Evolutionary conservation across 441 rosid species (phyloP).

Genomic region (Eutrema salsugineum): DNA sequence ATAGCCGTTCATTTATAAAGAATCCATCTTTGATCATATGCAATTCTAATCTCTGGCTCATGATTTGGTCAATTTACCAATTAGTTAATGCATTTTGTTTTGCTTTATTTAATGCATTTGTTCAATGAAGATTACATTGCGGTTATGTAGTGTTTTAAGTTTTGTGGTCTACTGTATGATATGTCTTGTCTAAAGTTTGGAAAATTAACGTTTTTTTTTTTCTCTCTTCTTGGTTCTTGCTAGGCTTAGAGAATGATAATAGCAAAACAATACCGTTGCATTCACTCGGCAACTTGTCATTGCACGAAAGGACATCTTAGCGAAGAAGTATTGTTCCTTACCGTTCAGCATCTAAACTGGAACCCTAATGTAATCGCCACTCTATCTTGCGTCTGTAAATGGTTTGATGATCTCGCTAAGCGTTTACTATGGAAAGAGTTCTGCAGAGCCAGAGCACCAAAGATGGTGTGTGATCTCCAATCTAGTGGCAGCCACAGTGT

Average conservation of each 20-base stretch:
- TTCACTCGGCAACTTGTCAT: constrained; percentile 90
- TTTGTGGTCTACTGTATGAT: no score
- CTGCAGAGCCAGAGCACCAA: constrained; percentile 86
- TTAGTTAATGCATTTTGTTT: not conserved
- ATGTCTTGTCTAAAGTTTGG: not conserved
- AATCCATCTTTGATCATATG: not conserved
- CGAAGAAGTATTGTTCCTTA: constrained; percentile 79
- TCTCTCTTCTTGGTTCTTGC: not conserved
- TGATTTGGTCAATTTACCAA: constrained; percentile 12
- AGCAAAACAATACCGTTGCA: constrained; percentile 88
- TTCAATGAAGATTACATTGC: not conserved
- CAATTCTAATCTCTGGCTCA: not conserved
- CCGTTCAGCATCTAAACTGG: constrained; percentile 89
- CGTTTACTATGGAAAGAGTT: constrained; percentile 94
- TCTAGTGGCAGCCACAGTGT: constrained; percentile 91
- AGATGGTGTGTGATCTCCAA: constrained; percentile 88
- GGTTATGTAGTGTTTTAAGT: not conserved
- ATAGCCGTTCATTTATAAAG: not conserved
- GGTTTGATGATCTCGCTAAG: constrained; percentile 98
- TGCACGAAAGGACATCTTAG: constrained; percentile 93
- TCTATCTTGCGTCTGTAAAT: constrained; percentile 79
- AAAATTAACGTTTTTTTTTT: not conserved
- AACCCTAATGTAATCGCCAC: constrained; percentile 88
- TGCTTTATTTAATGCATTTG: constrained; percentile 16
- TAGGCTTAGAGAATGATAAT: constrained; percentile 54